Percentiles rank a stretch among this genome's conserved stretches.
Conservation (phyloP, 2,329 filamentous ascomycete species). For the Pseudogymnoascus sp. region DNA sequence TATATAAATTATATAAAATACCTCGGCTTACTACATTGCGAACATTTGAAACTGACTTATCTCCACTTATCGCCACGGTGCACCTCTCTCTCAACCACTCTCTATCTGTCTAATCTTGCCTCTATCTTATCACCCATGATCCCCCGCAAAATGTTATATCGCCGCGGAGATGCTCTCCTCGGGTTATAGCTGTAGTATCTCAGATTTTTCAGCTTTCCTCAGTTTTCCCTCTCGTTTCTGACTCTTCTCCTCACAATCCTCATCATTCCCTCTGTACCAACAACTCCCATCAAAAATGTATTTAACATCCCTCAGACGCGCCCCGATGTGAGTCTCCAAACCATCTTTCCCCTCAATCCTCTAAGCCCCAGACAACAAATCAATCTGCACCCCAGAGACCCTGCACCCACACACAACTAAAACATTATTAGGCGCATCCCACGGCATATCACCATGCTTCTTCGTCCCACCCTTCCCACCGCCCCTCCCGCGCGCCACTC, state of each 20-base stretch:
- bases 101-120: background rate
- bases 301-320: slow-evolving; percentile 1
- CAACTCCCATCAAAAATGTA: background rate
- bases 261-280: background rate
- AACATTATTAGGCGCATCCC: background rate
- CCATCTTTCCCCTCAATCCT: background rate
- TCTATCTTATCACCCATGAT: background rate
- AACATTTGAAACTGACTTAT: background rate
- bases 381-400: background rate
- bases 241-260: background rate
- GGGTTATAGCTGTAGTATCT: background rate
- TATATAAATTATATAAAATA: background rate
- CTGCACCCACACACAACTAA: background rate
- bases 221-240: background rate
- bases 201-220: background rate
- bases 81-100: background rate
- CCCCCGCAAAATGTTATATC: background rate
- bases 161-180: background rate
- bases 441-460: background rate
- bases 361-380: background rate
- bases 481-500: background rate
- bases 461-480: background rate
- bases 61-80: background rate
- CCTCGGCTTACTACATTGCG: background rate
- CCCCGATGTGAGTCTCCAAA: background rate